Evolutionary conservation across 495 filamentous ascomycete genomes (phyloP).

Genomic region (Sporormia fimetaria): DNA sequence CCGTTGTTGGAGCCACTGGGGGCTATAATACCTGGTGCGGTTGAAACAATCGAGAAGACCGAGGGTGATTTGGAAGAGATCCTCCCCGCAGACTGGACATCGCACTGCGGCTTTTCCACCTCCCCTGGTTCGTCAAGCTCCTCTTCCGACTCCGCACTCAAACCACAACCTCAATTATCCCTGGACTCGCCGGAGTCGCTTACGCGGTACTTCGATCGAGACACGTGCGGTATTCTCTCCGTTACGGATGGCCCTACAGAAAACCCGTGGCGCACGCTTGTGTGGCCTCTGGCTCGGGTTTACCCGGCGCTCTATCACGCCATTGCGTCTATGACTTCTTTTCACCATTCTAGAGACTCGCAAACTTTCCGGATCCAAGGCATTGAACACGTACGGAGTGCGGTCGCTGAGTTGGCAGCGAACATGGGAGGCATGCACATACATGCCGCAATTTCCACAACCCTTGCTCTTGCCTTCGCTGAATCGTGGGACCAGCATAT

Average conservation of each 20-base stretch:
- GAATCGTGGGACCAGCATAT: conserved; percentile 72
- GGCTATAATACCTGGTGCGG: too few species aligned
- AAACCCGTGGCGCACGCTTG: conserved; percentile 65
- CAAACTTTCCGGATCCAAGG: conserved; percentile 51
- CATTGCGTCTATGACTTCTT: conserved; percentile 62
- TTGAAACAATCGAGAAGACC: too few species aligned
- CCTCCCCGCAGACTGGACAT: conserved; percentile 35
- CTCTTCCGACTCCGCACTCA: conserved; percentile 18
- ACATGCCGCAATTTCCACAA: conserved; percentile 63
- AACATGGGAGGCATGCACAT: conserved; percentile 50
- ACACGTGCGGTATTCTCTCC: conserved; percentile 68
- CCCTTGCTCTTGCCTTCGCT: conserved; percentile 60
- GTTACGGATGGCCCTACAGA: conserved; percentile 61
- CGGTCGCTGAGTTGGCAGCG: conserved; percentile 46
- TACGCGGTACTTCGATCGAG: conserved; percentile 52
- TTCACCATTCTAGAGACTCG: conserved; percentile 54
- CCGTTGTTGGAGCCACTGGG: too few species aligned
- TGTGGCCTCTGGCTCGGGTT: conserved; percentile 59
- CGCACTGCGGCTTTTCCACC: conserved; percentile 20
- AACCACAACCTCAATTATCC: conserved; percentile 36
- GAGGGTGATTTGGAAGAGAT: conserved; percentile 53
- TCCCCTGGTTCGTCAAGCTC: conserved; percentile 23
- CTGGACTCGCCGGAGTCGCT: conserved; percentile 52
- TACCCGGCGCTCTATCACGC: conserved; percentile 65
- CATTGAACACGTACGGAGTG: conserved; percentile 61